Base-by-base conservation (phyloP, 306 rosid genomes). In the Carpinus fangiana region DNA sequence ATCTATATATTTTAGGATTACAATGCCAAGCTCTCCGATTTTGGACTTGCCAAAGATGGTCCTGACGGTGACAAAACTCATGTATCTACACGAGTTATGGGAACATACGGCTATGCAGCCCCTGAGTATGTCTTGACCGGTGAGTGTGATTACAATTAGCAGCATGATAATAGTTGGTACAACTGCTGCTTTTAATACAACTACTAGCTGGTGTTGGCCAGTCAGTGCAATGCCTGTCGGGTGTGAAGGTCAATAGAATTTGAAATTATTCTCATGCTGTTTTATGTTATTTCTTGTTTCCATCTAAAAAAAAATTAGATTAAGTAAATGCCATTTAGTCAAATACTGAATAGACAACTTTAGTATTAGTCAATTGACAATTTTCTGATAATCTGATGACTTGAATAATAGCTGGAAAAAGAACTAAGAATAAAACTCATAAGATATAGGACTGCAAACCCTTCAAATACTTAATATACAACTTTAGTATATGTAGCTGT, bases 51-150 rank as follows among this genome's bases (percentile, higher is more conserved):
- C 17, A 95, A 93, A 91, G 98, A 95, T 77, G 98, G 91, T 45
- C 98, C 98, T 4, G 97, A 88, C 80, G 98, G 94, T 12, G 97
- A 93, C 76, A 92, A 92, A 77, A 95, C 98, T 70, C 98, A 95
- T 80, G 98, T 95, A 18, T 92, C 99, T 12, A 95, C 99, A 14
- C 85, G 97, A 82, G 99, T 95, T 67, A 89, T 95, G 98, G 99
- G 99, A 84, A 95, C 99, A 11, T 89, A 93, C 69, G 99, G 99
- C 72, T 95, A 95, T 78, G 99, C 98, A 45, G 98, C 98, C 68
- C 98, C 98, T 0, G 98, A 95, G 87, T 95, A 95, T 80, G 97
- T 95, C 75, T 92, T 95, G 99, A 95, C 99, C 8, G 99, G 99
- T 95, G 85, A 90, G 94, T 89, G 85, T 78, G 31, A 21, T 69